phyloP scores from a whole-genome alignment of 2,329 filamentous ascomycete species.

The Talaromyces piceae region DNA sequence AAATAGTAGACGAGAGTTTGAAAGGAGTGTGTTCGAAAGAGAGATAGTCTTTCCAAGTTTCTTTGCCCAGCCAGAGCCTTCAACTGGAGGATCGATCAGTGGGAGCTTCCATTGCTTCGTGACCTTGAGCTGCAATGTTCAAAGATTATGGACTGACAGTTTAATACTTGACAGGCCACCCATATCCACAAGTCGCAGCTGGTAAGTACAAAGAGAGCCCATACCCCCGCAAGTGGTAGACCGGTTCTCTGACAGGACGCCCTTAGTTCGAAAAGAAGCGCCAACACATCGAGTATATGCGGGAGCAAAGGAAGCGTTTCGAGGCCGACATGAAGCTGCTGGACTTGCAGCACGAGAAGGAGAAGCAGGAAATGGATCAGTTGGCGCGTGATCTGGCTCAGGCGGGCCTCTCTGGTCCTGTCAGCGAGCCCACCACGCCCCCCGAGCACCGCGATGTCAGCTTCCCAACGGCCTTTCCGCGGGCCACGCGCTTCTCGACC shows the following conservation, averaged over 20 bases:
- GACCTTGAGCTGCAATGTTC: not conserved
- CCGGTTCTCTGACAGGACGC: slow-evolving; percentile 23
- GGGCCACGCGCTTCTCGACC: slow-evolving; percentile 81
- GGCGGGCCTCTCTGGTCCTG: slow-evolving; percentile 57
- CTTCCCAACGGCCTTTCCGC: slow-evolving; percentile 72
- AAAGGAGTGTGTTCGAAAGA: no score
- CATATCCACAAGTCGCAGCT: slow-evolving; percentile 19
- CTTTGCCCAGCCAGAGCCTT: not conserved
- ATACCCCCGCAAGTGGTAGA: not conserved
- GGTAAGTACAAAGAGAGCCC: slow-evolving; percentile 13
- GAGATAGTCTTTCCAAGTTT: not conserved
- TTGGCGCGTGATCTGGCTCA: slow-evolving; percentile 71
- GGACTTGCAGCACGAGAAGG: slow-evolving; percentile 73
- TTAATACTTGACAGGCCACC: slow-evolving; percentile 16
- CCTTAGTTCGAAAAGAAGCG: slow-evolving; percentile 85
- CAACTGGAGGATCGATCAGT: not conserved
- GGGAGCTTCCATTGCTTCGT: slow-evolving; percentile 5
- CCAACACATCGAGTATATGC: slow-evolving; percentile 81
- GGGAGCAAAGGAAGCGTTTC: slow-evolving; percentile 81
- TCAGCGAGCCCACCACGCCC: slow-evolving; percentile 92
- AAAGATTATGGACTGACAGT: slow-evolving; percentile 7
- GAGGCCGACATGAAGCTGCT: slow-evolving; percentile 88
- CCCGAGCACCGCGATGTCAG: slow-evolving; percentile 82
- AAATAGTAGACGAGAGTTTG: no score
- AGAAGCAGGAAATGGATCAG: slow-evolving; percentile 75